A percentile compares a stretch with the other conserved stretches of the same genome.
Evolutionary conservation across 805 yeast species (phyloP).

Genomic region (Lachancea quebecensis): DNA sequence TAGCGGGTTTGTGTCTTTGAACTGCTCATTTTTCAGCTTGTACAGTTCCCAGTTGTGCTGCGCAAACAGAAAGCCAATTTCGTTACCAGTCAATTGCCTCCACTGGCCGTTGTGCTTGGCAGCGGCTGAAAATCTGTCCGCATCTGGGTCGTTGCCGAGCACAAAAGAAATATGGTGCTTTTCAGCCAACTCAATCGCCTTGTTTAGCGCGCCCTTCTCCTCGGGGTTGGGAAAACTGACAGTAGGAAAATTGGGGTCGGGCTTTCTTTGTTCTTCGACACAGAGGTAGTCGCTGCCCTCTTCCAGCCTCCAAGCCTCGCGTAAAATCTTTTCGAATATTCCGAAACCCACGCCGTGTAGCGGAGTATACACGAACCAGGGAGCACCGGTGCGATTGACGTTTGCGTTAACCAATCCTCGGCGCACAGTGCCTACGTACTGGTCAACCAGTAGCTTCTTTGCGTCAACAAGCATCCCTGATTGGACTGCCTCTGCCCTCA

Average conservation of each 20-base stretch:
- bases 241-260: conserved; percentile 83
- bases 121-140: conserved; percentile 86
- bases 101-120: conserved; percentile 46
- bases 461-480: conserved; percentile 32
- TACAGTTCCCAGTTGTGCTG: conserved; percentile 43
- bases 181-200: conserved; percentile 62
- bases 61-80: conserved; percentile 82
- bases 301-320: conserved; percentile 31
- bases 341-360: conserved; percentile 91
- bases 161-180: conserved; percentile 43
- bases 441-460: conserved; percentile 36
- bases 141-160: conserved; percentile 93
- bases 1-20: conserved; percentile 35
- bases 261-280: conserved; percentile 61
- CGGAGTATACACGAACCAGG: conserved; percentile 75
- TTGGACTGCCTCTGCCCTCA: conserved; percentile 29
- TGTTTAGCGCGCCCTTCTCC: conserved; percentile 80
- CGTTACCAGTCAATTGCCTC: conserved; percentile 86
- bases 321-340: conserved; percentile 37
- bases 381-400: conserved; percentile 11
- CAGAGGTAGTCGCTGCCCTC: conserved; percentile 31
- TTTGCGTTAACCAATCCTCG: conserved; percentile 29
- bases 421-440: conserved; percentile 36
- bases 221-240: conserved; percentile 94
- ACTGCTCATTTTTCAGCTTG: conserved; percentile 17